These are phyloP conservation scores for Alternaria solani DNA, from an alignment of 2,329 filamentous ascomycete genomes.

Conservation along the genomic window DNA sequence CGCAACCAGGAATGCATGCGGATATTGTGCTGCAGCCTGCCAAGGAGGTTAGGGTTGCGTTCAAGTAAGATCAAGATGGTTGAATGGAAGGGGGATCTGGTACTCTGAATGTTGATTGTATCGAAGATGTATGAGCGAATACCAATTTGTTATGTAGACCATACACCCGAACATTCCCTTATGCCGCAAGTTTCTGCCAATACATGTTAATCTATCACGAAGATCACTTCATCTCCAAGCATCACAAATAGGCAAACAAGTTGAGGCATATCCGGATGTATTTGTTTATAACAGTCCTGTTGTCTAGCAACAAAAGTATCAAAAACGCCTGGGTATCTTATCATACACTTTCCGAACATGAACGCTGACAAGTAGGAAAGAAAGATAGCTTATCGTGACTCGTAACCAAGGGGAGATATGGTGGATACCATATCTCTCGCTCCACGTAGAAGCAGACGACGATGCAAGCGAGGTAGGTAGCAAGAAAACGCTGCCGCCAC, in stretches of 20 bases:
- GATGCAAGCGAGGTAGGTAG: background rate
- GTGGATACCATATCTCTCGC: background rate
- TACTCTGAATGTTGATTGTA: background rate
- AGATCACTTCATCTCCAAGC: background rate
- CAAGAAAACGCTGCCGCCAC: background rate
- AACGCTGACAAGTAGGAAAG: background rate
- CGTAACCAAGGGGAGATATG: background rate
- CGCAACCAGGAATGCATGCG: constrained; percentile 51
- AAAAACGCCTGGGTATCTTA: constrained; percentile 17
- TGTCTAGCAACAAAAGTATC: background rate
- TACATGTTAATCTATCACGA: background rate
- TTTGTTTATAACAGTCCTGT: background rate
- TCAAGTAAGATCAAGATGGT: constrained; percentile 19
- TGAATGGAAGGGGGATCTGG: background rate
- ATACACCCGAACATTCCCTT: background rate
- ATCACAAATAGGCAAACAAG: background rate
- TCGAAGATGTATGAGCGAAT: background rate
- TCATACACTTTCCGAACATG: constrained; percentile 13
- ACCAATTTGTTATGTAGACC: background rate
- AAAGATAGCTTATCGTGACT: background rate
- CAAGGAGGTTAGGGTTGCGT: constrained; percentile 51
- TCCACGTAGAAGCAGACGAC: background rate
- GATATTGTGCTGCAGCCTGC: constrained; percentile 61
- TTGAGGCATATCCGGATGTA: too few relatives aligned
- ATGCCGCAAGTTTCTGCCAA: background rate